phyloP scores from a whole-genome alignment of 805 yeast species.

The Lipomyces sp. region DNA sequence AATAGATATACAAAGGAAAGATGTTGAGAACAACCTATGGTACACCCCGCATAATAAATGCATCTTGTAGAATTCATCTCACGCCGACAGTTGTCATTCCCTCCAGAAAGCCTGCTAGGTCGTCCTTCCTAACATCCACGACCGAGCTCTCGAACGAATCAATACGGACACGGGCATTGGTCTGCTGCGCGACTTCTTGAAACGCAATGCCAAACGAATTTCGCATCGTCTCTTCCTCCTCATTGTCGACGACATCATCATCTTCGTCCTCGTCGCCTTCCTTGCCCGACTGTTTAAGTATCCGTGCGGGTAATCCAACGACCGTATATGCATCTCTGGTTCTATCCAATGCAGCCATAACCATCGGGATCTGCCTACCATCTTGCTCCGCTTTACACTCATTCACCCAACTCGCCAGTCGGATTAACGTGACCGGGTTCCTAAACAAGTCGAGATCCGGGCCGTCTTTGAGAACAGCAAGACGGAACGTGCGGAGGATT shows the following conservation, averaged over 20 bases:
- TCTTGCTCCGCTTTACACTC: conserved; percentile 51
- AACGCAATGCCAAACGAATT: conserved; percentile 91
- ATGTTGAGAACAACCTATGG: not conserved
- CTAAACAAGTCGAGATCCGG: conserved; percentile 77
- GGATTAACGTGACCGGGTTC: conserved; percentile 82
- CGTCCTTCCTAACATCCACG: conserved; percentile 87
- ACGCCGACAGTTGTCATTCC: conserved; percentile 56
- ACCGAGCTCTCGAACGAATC: conserved; percentile 96
- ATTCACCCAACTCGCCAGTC: conserved; percentile 87
- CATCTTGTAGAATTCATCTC: conserved; percentile 49
- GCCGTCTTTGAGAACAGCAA: conserved; percentile 88
- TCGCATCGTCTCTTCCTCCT: conserved; percentile 54
- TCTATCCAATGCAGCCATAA: conserved; percentile 51
- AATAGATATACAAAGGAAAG: not conserved
- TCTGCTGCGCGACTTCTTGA: conserved; percentile 79
- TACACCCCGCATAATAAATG: not conserved
- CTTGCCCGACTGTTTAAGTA: conserved; percentile 4
- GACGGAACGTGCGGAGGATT: conserved; percentile 75
- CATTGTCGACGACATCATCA: conserved; percentile 41
- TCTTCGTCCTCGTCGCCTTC: conserved; percentile 44
- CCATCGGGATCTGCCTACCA: conserved; percentile 26
- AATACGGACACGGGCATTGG: conserved; percentile 86
- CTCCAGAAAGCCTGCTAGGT: conserved; percentile 84
- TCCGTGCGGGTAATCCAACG: conserved; percentile 27
- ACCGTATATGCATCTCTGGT: conserved; percentile 41